These are phyloP conservation scores for Blastobotrys aristatus DNA, from an alignment of 1,139 yeast species.

Conservation along the genomic window DNA sequence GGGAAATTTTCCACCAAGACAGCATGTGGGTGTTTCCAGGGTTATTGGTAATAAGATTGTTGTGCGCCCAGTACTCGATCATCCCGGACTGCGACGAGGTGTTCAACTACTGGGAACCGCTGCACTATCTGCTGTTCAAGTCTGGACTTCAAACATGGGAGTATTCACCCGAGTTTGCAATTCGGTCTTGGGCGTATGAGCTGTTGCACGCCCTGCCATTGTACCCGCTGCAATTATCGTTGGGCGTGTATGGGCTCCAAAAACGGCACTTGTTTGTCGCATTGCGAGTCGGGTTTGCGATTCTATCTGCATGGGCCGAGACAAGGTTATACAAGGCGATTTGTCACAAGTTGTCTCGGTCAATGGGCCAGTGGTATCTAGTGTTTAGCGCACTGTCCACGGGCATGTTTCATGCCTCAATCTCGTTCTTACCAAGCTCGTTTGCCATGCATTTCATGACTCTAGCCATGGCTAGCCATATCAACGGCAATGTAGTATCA, in stretches of 20 bases:
- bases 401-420: conserved; percentile 82
- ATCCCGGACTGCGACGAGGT: conserved; percentile 86
- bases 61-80: conserved; percentile 53
- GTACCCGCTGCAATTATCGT: neutral
- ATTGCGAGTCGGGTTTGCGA: conserved; percentile 50
- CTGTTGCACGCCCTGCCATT: conserved; percentile 32
- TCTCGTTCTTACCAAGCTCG: conserved; percentile 80
- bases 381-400: conserved; percentile 46
- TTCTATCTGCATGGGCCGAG: conserved; percentile 53
- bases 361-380: conserved; percentile 56
- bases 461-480: conserved; percentile 45
- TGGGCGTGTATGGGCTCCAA: conserved; percentile 9
- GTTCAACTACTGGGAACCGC: conserved; percentile 88
- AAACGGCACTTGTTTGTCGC: conserved; percentile 38
- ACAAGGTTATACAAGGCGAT: conserved; percentile 45
- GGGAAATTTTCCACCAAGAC: conserved; percentile 1
- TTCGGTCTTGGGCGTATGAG: conserved; percentile 74
- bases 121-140: conserved; percentile 68
- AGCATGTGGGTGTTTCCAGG: conserved; percentile 12
- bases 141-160: conserved; percentile 98
- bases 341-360: conserved; percentile 33
- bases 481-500: conserved; percentile 31
- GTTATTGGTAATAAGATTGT: conserved; percentile 38
- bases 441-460: conserved; percentile 69
- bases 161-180: conserved; percentile 85